Base-by-base conservation (phyloP, 2,329 filamentous ascomycete genomes). In the Paraphaeosphaeria sporulosa region DNA sequence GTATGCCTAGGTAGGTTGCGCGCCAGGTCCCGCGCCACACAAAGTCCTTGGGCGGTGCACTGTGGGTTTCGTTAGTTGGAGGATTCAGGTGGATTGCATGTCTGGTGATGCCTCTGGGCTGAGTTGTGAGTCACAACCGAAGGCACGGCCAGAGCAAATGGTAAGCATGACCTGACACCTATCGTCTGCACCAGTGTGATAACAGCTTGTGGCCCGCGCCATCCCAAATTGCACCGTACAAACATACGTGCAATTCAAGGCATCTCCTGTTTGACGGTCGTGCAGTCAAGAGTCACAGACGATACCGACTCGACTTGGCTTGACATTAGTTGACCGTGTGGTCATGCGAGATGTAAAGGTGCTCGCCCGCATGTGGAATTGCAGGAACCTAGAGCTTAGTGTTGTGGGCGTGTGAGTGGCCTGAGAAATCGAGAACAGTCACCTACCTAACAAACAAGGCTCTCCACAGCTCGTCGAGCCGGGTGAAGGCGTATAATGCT, bases 401-500 rank as follows among this genome's bases (percentile, higher is more conserved):
- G 17, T 25, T 10, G 47, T 19, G 36, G 3, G 27, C n/a, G 17
- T 40, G 17, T 25, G 25, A 49, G 53, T 19, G 58, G 40, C n/a
- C 44, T 42, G 21, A 42, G 42, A 42, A 38, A 46, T 13, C 17
- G 43, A 58, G 19, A 52, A 55, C 48, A 50, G 65, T 63, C 60
- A 60, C 92, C 87, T 88, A 97, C 93, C 88, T 86, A 64, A 96
- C 84, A 71, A 94, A 96, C 21, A 97, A 78, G 19, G 88, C 79
- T 78, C 95, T 94, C 94, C 94, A 98, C 38, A 97, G 77, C 70
- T 98, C 94, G 65, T 97, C 94, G 50, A 87, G 87, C 52, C 89
- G 84, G 57, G 90, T 91, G 74, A 94, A 96, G 1, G 93, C 94
- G 82, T 93, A 94, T 17, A 98, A 80, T 55, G 92, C 93, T 75